Evolutionary conservation across 768 basidiomycete species (phyloP).

Genomic region (Dacryopinax primogenitus): DNA sequence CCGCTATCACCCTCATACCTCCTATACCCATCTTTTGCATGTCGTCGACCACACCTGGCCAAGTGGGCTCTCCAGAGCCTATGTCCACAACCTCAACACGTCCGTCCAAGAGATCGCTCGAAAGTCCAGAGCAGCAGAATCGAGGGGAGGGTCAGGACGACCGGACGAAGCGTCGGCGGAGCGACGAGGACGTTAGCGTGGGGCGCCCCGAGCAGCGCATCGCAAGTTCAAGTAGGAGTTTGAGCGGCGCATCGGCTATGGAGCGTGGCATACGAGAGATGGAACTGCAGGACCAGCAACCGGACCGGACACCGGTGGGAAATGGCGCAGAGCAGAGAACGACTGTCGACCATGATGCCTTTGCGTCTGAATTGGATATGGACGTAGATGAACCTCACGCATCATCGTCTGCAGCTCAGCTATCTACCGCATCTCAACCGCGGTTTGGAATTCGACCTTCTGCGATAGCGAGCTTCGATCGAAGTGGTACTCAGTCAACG

Average conservation of each 20-base stretch:
- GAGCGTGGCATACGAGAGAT: slow-evolving; percentile 1
- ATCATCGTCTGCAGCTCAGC: not conserved
- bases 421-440: not conserved
- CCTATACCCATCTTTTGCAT: slow-evolving; percentile 1
- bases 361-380: not conserved
- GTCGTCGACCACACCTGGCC: not conserved
- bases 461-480: not conserved
- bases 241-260: slow-evolving; percentile 5
- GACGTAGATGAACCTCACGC: slow-evolving; percentile 2
- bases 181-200: slow-evolving; percentile 5
- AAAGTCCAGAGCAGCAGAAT: slow-evolving; percentile 3
- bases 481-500: not conserved
- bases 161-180: not conserved
- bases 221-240: not conserved
- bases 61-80: slow-evolving; percentile 3
- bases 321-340: not conserved
- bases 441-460: not conserved
- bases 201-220: slow-evolving; percentile 1
- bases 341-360: not conserved
- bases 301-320: not conserved
- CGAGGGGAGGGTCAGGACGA: not conserved
- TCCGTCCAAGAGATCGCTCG: not conserved
- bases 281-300: slow-evolving; percentile 1
- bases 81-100: not conserved
- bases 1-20: not conserved